Base-by-base conservation (phyloP, 768 basidiomycete species). In the Suillus occidentalis region DNA sequence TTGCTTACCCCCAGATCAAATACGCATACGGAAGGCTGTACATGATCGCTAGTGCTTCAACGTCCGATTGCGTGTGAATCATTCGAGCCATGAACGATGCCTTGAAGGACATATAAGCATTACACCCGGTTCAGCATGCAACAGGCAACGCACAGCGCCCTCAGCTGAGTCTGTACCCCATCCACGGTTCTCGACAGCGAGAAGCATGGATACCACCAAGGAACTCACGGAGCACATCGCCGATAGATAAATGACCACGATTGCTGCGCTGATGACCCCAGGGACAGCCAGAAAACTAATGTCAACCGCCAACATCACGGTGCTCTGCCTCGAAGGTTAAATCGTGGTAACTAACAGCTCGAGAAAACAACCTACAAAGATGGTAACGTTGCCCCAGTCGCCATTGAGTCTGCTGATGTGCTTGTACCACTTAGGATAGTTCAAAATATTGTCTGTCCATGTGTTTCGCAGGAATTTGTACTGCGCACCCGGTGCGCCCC, bases 201-300 rank as follows among this genome's bases (percentile, higher is more conserved):
- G 75, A 34, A 81, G 61, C 18, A 79, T 67, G 10, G 75, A 76
- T 18, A 79, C 69, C 43, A 81, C 64, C 55, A 79, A 73, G 39
- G 75, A 75, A 3, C 74, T 73, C 36, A 82, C 65, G 60, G 72
- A 76, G 28, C 74, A 69, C 4, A 81, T 59, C 9, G 75, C 75
- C 1, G 82, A 83, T 5, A 78, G 62, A 59, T 78, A 81, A 61
- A 76, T 76, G 13, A 76, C 67, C 14, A 80, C 73, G 49, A 70
- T 0, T 69, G 53, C 6, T 31, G 36, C 63, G 47, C 67, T n/a
- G 63, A 28, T 78, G 52, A 81, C 76, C 42, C 76, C 75, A 20
- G 81, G 81, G 20, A 87, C 85, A 4, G 83, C 81, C 20, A 88
- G 70, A 67, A 86, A 85, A 0, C 81, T 81, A 2, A 88, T 80